These are phyloP conservation scores for Mrakia gelida DNA, from an alignment of 768 basidiomycete species.

Conservation along the genomic window DNA sequence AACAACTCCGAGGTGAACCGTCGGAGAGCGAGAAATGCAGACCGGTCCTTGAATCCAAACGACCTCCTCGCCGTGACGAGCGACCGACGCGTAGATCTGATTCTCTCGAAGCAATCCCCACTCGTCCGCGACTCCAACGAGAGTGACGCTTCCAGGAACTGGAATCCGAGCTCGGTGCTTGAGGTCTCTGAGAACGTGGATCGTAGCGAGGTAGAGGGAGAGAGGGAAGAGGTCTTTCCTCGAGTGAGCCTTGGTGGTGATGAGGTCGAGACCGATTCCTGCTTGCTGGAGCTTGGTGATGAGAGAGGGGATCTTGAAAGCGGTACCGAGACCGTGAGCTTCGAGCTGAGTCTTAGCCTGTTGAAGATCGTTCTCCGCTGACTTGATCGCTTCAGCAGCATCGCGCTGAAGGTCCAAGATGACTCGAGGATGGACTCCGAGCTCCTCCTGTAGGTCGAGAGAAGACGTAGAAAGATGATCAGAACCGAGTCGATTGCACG, in stretches of 20 bases:
- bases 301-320: slow-evolving; percentile 58
- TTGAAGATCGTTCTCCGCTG: slow-evolving; percentile 57
- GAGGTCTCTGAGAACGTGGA: slow-evolving; percentile 64
- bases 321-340: slow-evolving; percentile 55
- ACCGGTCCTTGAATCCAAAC: slow-evolving; percentile 56
- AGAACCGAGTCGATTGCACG: no score
- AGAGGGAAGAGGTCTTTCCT: slow-evolving; percentile 53
- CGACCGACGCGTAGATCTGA: slow-evolving; percentile 60
- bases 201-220: slow-evolving; percentile 57
- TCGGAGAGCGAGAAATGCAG: slow-evolving; percentile 62
- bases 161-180: slow-evolving; percentile 72
- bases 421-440: slow-evolving; percentile 56
- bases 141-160: slow-evolving; percentile 61
- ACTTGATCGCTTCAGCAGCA: slow-evolving; percentile 56
- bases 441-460: slow-evolving; percentile 50
- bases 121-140: slow-evolving; percentile 80
- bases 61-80: slow-evolving; percentile 49
- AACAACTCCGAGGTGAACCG: slow-evolving; percentile 72
- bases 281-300: slow-evolving; percentile 53
- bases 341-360: slow-evolving; percentile 56
- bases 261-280: slow-evolving; percentile 51
- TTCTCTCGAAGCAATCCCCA: slow-evolving; percentile 58
- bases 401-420: slow-evolving; percentile 57
- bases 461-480: no score
- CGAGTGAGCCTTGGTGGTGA: slow-evolving; percentile 45